phyloP scores from a whole-genome alignment of 2,329 filamentous ascomycete genomes.

The Colletotrichum siamense region DNA sequence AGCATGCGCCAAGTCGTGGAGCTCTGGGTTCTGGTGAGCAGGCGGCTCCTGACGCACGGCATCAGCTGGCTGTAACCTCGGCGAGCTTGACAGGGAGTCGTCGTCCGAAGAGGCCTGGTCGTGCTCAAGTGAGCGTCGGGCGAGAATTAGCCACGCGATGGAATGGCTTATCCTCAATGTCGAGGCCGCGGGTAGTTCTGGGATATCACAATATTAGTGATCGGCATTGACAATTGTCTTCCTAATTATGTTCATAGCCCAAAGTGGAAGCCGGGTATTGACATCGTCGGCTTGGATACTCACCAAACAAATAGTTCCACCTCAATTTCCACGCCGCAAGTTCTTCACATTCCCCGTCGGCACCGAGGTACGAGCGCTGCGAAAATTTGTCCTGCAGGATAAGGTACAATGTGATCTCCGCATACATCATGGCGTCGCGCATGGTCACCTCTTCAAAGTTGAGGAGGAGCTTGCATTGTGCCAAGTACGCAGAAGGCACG shows the following conservation, averaged over 20 bases:
- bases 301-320: conserved; percentile 39
- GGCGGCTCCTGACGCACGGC: not conserved
- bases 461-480: conserved; percentile 43
- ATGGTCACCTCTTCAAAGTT: conserved; percentile 46
- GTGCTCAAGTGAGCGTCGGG: conserved; percentile 19
- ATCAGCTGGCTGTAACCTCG: not conserved
- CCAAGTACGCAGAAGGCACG: conserved; percentile 40
- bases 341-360: conserved; percentile 35
- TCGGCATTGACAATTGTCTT: not conserved
- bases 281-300: not conserved
- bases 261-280: not conserved
- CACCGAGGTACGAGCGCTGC: conserved; percentile 32
- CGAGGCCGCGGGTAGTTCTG: conserved; percentile 36
- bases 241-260: not conserved
- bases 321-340: conserved; percentile 37
- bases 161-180: conserved; percentile 38
- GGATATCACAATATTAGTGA: not conserved
- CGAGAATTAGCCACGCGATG: conserved; percentile 37
- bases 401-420: conserved; percentile 43
- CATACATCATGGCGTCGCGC: conserved; percentile 44
- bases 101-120: conserved; percentile 13
- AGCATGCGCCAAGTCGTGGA: conserved; percentile 2
- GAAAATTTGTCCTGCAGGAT: conserved; percentile 39
- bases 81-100: conserved; percentile 15
- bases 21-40: not conserved